Percentiles rank a stretch among this genome's conserved stretches.
Conservation (phyloP, 495 filamentous ascomycete species). For the Podospora conica region DNA sequence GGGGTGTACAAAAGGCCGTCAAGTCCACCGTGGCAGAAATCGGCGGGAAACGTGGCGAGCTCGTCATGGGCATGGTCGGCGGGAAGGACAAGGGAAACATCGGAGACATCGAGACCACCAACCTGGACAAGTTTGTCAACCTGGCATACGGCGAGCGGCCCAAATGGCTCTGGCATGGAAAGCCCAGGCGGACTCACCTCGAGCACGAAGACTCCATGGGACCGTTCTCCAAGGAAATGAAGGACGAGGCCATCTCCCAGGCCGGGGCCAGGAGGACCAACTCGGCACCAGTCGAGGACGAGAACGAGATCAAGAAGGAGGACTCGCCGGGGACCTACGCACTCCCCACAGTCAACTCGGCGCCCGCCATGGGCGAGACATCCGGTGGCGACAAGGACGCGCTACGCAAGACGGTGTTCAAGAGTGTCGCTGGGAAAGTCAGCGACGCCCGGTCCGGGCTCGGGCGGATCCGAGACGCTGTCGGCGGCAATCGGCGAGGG, state of each 20-base stretch:
- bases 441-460: conserved; percentile 81
- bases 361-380: conserved; percentile 36
- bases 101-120: conserved; percentile 83
- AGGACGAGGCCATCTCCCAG: conserved; percentile 25
- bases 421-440: conserved; percentile 70
- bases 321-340: conserved; percentile 33
- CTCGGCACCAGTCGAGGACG: conserved; percentile 43
- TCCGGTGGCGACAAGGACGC: conserved; percentile 61
- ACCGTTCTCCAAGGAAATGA: conserved; percentile 59
- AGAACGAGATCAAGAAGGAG: conserved; percentile 36
- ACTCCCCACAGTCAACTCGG: conserved; percentile 33
- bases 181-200: conserved; percentile 52
- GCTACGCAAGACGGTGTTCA: conserved; percentile 63
- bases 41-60: conserved; percentile 88
- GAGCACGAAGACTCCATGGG: conserved; percentile 49
- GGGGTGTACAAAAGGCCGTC: conserved; percentile 78
- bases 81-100: conserved; percentile 81
- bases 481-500: conserved; percentile 51
- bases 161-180: conserved; percentile 95
- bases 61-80: conserved; percentile 91
- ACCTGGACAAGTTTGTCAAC: conserved; percentile 76
- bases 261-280: conserved; percentile 46
- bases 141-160: conserved; percentile 70
- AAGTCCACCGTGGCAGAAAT: conserved; percentile 94
- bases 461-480: conserved; percentile 76